These are phyloP conservation scores for Neurospora sp. DNA, from an alignment of 495 filamentous ascomycete species.

Conservation along the genomic window DNA sequence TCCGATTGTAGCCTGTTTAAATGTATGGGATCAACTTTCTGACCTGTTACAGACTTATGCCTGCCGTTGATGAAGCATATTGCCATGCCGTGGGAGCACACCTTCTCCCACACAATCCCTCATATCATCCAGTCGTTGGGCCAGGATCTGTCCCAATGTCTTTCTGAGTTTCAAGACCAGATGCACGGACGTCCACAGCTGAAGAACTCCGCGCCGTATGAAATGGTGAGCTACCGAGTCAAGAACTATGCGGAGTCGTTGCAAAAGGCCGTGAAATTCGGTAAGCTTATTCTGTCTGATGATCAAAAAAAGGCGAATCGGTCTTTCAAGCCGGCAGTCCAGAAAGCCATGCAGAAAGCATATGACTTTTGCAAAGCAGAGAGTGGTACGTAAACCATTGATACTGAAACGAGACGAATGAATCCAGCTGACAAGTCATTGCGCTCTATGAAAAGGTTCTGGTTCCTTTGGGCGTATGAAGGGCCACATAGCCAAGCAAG, in stretches of 20 bases:
- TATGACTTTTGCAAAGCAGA: slow-evolving; percentile 37
- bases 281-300: slow-evolving; percentile 22
- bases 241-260: slow-evolving; percentile 28
- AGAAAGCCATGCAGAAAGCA: slow-evolving; percentile 26
- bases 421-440: not conserved
- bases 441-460: slow-evolving; percentile 14
- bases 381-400: slow-evolving; percentile 22
- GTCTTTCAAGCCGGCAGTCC: slow-evolving; percentile 38
- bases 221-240: slow-evolving; percentile 19
- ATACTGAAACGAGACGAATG: not conserved
- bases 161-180: slow-evolving; percentile 23
- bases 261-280: slow-evolving; percentile 20
- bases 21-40: slow-evolving; percentile 1
- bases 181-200: slow-evolving; percentile 15
- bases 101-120: slow-evolving; percentile 16
- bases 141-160: not conserved
- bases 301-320: slow-evolving; percentile 45
- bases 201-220: slow-evolving; percentile 1
- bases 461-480: slow-evolving; percentile 44
- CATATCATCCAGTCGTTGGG: slow-evolving; percentile 11
- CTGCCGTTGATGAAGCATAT: slow-evolving; percentile 41
- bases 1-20: not conserved
- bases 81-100: slow-evolving; percentile 41
- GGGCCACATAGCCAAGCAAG: slow-evolving; percentile 30
- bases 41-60: slow-evolving; percentile 15